A percentile compares a stretch with the other conserved stretches of the same genome.
Evolutionary conservation across 805 yeast species (phyloP).

Genomic region (Kluyveromyces siamensis): DNA sequence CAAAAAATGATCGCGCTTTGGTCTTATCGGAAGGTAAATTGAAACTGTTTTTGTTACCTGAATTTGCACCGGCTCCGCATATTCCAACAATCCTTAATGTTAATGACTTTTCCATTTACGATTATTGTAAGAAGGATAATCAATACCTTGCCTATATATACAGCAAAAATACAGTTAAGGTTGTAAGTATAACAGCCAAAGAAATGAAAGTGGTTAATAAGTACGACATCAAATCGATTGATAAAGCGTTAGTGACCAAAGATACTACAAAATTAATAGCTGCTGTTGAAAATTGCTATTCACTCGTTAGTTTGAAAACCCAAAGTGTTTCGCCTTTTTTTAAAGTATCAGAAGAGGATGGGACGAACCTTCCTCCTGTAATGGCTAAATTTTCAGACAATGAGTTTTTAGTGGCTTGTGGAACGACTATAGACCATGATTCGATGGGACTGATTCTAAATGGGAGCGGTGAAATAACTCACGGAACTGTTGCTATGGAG

Average conservation of each 20-base stretch:
- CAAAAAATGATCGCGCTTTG: conserved; percentile 24
- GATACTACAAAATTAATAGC: conserved; percentile 13
- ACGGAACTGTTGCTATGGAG: conserved; percentile 22
- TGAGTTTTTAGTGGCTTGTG: conserved; percentile 25
- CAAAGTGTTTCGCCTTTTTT: conserved; percentile 17
- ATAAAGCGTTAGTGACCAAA: conserved; percentile 9
- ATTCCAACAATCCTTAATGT: conserved; percentile 10
- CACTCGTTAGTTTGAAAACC: conserved; percentile 14
- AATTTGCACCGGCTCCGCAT: conserved; percentile 28
- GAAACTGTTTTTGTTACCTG: conserved; percentile 24
- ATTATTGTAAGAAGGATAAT: conserved; percentile 10
- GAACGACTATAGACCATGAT: conserved; percentile 15
- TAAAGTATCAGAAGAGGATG: conserved; percentile 19
- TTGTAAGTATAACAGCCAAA: conserved; percentile 8
- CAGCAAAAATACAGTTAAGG: conserved; percentile 8
- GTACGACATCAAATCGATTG: conserved; percentile 10
- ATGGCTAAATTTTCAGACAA: conserved; percentile 11
- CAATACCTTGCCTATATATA: conserved; percentile 11
- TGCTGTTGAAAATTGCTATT: conserved; percentile 17
- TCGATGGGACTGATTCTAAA: conserved; percentile 26
- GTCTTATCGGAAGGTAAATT: conserved; percentile 13
- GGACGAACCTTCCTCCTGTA: conserved; percentile 15
- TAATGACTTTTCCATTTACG: conserved; percentile 12
- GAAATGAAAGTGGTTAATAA: conserved; percentile 5
- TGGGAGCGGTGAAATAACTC: conserved; percentile 24